Conservation (phyloP, 768 basidiomycete genomes). For the Leccinellum albellum region DNA sequence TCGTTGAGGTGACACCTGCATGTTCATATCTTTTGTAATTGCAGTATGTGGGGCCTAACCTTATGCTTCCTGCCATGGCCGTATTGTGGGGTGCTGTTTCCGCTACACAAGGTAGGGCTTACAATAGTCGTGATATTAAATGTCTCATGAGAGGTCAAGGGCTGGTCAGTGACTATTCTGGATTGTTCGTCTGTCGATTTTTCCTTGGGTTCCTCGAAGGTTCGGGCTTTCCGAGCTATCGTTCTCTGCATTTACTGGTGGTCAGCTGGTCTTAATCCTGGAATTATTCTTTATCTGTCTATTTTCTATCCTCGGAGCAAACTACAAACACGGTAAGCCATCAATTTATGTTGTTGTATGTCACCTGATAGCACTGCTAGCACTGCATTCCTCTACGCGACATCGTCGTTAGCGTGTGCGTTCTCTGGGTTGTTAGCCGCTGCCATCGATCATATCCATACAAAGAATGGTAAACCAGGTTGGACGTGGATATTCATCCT, state of each 20-base stretch:
- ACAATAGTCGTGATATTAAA: neutral
- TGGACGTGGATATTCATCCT: slow-evolving; percentile 63
- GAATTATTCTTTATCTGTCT: slow-evolving; percentile 54
- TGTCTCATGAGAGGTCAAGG: slow-evolving; percentile 27
- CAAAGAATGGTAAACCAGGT: slow-evolving; percentile 44
- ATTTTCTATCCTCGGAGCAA: slow-evolving; percentile 38
- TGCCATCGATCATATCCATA: slow-evolving; percentile 53
- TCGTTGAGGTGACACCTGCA: too few species aligned
- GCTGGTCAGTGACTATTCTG: slow-evolving; percentile 45
- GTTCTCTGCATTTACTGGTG: neutral
- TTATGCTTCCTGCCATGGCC: slow-evolving; percentile 58
- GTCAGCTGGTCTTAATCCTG: slow-evolving; percentile 56
- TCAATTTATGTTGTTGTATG: neutral
- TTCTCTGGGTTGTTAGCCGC: slow-evolving; percentile 60
- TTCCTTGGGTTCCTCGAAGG: slow-evolving; percentile 59
- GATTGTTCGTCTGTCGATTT: slow-evolving; percentile 51
- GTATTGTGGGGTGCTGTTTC: slow-evolving; percentile 62
- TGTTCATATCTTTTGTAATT: neutral
- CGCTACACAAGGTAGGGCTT: slow-evolving; percentile 49
- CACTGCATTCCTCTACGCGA: slow-evolving; percentile 36
- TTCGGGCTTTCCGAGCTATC: slow-evolving; percentile 14
- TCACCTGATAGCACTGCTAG: slow-evolving; percentile 16
- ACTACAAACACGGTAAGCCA: slow-evolving; percentile 21
- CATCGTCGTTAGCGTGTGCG: slow-evolving; percentile 50
- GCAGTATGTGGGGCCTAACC: slow-evolving; percentile 47